Evolutionary conservation across 2,329 filamentous ascomycete species (phyloP).

Genomic region (Nannizziopsis barbatae): DNA sequence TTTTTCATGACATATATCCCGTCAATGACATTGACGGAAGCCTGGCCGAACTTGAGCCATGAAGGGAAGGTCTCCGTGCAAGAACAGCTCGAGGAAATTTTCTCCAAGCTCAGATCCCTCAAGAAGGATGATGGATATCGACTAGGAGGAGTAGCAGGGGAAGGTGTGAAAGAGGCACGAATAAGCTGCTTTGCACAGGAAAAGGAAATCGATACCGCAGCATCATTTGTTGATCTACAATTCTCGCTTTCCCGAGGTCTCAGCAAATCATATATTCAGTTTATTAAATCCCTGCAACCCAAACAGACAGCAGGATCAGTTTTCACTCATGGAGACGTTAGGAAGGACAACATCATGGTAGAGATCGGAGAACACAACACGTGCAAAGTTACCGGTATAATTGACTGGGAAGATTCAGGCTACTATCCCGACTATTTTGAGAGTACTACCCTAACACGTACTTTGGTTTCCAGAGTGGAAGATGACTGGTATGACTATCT

Average conservation of each 20-base stretch:
- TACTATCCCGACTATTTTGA: conserved; percentile 26
- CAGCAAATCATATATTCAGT: conserved; percentile 16
- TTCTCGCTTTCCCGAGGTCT: conserved; percentile 16
- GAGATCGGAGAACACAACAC: neutral
- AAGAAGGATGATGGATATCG: neutral
- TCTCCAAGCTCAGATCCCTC: neutral
- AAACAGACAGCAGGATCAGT: conserved; percentile 10
- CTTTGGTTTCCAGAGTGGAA: conserved; percentile 15
- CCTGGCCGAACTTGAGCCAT: conserved; percentile 18
- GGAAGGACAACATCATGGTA: conserved; percentile 13
- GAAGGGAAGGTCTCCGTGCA: conserved; percentile 15
- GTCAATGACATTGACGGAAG: conserved; percentile 17
- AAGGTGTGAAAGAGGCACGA: conserved; percentile 19
- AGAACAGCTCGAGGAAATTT: conserved; percentile 11
- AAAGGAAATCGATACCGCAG: conserved; percentile 16
- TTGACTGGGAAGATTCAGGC: conserved; percentile 26
- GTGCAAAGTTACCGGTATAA: conserved; percentile 20
- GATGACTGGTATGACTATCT: conserved; percentile 24
- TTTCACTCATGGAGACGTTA: conserved; percentile 14
- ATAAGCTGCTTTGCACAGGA: conserved; percentile 15
- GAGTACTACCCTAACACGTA: conserved; percentile 18
- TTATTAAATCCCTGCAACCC: conserved; percentile 16
- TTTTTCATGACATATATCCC: conserved; percentile 24
- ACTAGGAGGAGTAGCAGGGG: conserved; percentile 19
- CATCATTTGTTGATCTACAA: conserved; percentile 17